These are phyloP conservation scores for Jackrogersella minutella DNA, from an alignment of 495 filamentous ascomycete species.

Conservation along the genomic window DNA sequence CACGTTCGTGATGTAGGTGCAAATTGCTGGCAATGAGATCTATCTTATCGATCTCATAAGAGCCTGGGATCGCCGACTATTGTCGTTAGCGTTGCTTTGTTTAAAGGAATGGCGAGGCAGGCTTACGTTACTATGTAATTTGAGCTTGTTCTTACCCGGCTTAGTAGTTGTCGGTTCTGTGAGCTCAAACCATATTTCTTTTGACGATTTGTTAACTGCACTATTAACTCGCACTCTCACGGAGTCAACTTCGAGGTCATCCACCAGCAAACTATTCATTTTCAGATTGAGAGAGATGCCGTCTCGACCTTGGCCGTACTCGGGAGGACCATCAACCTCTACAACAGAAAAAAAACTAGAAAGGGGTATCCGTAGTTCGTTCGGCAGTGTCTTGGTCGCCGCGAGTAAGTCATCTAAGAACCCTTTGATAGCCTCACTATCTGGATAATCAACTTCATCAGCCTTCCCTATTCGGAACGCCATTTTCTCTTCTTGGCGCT, in stretches of 20 bases:
- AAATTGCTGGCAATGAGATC: constrained; percentile 74
- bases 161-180: constrained; percentile 54
- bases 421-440: constrained; percentile 61
- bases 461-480: constrained; percentile 39
- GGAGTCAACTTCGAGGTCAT: constrained; percentile 70
- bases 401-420: constrained; percentile 72
- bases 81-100: not conserved
- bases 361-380: constrained; percentile 72
- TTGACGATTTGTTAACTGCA: constrained; percentile 53
- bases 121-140: constrained; percentile 60
- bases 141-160: constrained; percentile 62
- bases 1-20: constrained; percentile 68
- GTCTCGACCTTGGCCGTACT: constrained; percentile 75
- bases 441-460: constrained; percentile 57
- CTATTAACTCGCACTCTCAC: constrained; percentile 71
- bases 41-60: constrained; percentile 78
- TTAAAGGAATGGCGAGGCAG: not conserved
- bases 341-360: constrained; percentile 76
- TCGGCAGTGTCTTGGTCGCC: constrained; percentile 67
- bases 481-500: constrained; percentile 53
- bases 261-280: constrained; percentile 75
- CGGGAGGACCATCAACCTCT: constrained; percentile 71
- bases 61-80: constrained; percentile 70
- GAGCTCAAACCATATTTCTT: constrained; percentile 72
- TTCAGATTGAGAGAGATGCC: constrained; percentile 77